Conservation (phyloP, 2,329 filamentous ascomycete genomes). For the Monilinia fructigena region DNA sequence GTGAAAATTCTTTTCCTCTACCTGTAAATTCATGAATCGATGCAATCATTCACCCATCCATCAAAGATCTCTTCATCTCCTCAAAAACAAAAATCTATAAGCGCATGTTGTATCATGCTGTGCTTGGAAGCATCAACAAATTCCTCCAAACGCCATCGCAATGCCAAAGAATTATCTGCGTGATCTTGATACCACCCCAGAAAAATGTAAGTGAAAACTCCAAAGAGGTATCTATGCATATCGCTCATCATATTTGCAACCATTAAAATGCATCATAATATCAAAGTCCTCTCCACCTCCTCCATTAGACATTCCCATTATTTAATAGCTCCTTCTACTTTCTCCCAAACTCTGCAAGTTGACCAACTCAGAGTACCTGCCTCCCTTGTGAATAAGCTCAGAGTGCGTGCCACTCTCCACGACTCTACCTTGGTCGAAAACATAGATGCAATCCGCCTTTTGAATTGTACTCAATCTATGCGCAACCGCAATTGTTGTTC, state of each 20-base stretch:
- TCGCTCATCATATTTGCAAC: constrained; percentile 2
- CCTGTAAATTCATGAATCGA: no score
- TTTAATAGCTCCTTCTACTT: neutral
- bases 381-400: constrained; percentile 67
- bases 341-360: constrained; percentile 73
- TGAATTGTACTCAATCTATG: constrained; percentile 91
- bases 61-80: neutral
- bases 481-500: constrained; percentile 91
- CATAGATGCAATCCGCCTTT: constrained; percentile 91
- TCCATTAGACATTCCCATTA: neutral
- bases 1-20: no score
- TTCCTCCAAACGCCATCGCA: constrained; percentile 7
- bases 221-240: constrained; percentile 7
- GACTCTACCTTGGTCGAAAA: constrained; percentile 87
- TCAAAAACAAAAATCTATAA: constrained; percentile 2
- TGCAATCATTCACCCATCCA: neutral
- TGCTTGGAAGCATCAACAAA: neutral
- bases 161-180: neutral
- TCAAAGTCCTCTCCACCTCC: neutral
- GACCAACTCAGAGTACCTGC: constrained; percentile 75
- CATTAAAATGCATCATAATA: neutral
- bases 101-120: neutral
- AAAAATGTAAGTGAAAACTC: constrained; percentile 1
- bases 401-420: constrained; percentile 81
- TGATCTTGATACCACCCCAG: neutral